Base-by-base conservation (phyloP, 2,329 filamentous ascomycete genomes). In the Fusarium clavum region DNA sequence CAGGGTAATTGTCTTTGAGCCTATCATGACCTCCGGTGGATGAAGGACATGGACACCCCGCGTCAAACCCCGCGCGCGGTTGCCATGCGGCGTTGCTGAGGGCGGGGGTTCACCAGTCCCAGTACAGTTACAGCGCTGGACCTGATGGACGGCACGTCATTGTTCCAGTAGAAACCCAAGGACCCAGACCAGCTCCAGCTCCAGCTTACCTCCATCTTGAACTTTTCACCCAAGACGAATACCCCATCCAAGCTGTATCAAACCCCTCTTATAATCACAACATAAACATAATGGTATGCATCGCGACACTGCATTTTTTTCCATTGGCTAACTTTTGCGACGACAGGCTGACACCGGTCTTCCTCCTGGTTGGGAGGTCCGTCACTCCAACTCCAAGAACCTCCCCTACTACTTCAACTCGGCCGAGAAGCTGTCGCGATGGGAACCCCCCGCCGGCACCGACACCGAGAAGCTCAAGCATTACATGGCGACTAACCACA, bases 371-470 rank as follows among this genome's bases (percentile, higher is more conserved):
- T 98, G 95, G 94, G 96, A 98, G 84, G 94, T 99, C 78, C 94
- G 96, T 80, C 94, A 97, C 84, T 97, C 94, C 81, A 97, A 98
- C 85, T 97, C 94, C 82, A 98, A 98, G 86, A 97, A 97, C 83
- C 91, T 98, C 38, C 96, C 96, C 40, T 99, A 99, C 86, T 99
- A 98, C 86, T 98, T 98, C 91, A 97, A 98, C 83, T 85, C 91
- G 47, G 84, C 83, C 73, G 93, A 94, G 70, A 95, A 94, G 80
- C 90, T 94, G 79, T 98, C 96, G 69, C 90, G 93, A 82, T 99
- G 96, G 96, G 96, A 98, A 79, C 95, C 96, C 5, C 96, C 96
- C 11, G 80, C 88, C 46, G 93, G 91, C 70, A 96, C 94, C 74
- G 93, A 99, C 82, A 92, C 92, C 61, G 94, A 98, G 75, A 94